Evolutionary conservation across 2,329 filamentous ascomycete genomes (phyloP), one percentile per base, ranked within the genome.

Genomic region (Trichoderma gracile): DNA sequence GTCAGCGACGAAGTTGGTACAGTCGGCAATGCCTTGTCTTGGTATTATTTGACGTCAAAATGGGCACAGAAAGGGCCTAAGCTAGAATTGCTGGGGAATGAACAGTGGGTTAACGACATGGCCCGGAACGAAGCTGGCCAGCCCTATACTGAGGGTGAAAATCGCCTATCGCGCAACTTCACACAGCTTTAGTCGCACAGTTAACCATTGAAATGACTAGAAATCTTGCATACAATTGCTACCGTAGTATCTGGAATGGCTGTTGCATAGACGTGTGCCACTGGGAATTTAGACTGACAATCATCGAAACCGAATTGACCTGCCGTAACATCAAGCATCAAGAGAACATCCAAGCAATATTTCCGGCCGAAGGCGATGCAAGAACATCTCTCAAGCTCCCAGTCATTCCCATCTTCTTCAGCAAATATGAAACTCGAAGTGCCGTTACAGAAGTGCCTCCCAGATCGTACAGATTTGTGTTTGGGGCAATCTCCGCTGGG

Each of bases 1-100:
- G 89, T 95, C 15, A 92, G 88, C 66, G 91, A 95, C 72, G 91
- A 95, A 73, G 90, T 94, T 1, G 86, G 89, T 66, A 95, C 91
- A 0, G 89, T 93, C 1, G 91, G 91, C 0, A 93, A 93, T 73
- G 87, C 88, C 1, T 78, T 94, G 14, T 81, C 80, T 23, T 95
- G 90, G 90, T 84, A 91, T 73, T 94, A 91, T 73, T 80, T 95
- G n/a, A 89, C 89, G 0, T 84, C 86, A 69, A 86, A 85, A 73
- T 82, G 90, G 49, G 23, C 27, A 6, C 45, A 49, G 12, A 62
- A 42, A 30, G 57, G 57, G 1, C 57, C 49, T 2, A 56, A 46
- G 23, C 47, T 65, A 8, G 52, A 65, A 45, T 5, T 61, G 38
- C 8, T 61, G 17, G 58, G 64, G 0, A 65, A 65, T 21, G 27